phyloP scores from a whole-genome alignment of 1,284 basidiomycete genomes.

The Somion occarium region DNA sequence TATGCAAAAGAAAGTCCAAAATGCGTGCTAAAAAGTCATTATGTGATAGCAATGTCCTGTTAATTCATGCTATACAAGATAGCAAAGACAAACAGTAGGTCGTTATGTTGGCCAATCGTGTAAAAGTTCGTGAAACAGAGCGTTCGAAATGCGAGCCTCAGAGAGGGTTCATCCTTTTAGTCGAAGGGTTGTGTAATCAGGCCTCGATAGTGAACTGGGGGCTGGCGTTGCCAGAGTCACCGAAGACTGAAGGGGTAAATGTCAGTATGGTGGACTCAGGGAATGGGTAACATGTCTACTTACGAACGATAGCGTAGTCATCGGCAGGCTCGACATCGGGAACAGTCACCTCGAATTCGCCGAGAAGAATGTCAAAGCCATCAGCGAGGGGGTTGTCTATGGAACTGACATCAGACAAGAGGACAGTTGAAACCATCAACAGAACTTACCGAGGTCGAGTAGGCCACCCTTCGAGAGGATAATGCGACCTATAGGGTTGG shows the following conservation, averaged over 20 bases:
- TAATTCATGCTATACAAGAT: background rate
- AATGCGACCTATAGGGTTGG: constrained; percentile 39
- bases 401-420: background rate
- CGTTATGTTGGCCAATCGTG: background rate
- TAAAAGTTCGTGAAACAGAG: background rate
- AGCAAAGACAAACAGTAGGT: background rate
- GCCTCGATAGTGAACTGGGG: constrained; percentile 27
- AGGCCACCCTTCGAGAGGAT: constrained; percentile 32
- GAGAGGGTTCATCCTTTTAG: constrained; percentile 9
- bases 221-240: constrained; percentile 32
- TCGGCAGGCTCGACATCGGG: constrained; percentile 21
- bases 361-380: background rate
- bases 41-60: background rate
- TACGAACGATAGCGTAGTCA: constrained; percentile 29
- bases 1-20: too few species aligned
- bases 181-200: too few species aligned
- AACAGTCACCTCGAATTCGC: constrained; percentile 25
- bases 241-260: constrained; percentile 27
- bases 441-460: constrained; percentile 28
- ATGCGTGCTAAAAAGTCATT: background rate
- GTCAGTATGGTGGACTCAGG: constrained; percentile 1
- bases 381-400: constrained; percentile 29
- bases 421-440: background rate
- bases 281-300: constrained; percentile 13
- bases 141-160: constrained; percentile 10